phyloP scores from a whole-genome alignment of 345 rosid species.

The Pelargonium nanum region DNA sequence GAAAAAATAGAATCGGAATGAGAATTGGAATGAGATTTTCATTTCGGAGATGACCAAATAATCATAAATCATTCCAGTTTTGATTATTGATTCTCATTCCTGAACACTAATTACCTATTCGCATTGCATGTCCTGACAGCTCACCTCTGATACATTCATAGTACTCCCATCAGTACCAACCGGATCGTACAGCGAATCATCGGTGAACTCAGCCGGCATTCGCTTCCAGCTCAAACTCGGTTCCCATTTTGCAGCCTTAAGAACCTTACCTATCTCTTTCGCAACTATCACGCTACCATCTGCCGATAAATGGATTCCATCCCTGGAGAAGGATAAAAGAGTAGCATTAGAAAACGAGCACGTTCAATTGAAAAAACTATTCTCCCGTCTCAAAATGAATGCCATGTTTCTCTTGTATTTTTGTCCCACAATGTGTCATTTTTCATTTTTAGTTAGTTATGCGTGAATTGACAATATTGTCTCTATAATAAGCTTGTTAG shows the following conservation, averaged over 20 bases:
- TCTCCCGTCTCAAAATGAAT: background rate
- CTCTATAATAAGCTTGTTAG: too few relatives aligned
- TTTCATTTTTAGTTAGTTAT: too few relatives aligned
- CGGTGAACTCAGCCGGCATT: conserved; percentile 42
- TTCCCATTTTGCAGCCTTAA: conserved; percentile 61
- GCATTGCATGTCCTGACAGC: background rate
- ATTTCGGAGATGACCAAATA: too few relatives aligned
- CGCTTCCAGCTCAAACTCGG: conserved; percentile 57
- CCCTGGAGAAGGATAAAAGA: conserved; percentile 24
- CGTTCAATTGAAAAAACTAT: background rate
- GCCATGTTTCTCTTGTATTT: too few relatives aligned
- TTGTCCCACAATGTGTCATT: too few relatives aligned
- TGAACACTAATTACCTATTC: background rate
- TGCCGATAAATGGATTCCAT: conserved; percentile 59
- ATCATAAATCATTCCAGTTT: background rate
- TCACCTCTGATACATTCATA: conserved; percentile 6
- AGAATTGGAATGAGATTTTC: too few relatives aligned
- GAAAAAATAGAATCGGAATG: too few relatives aligned
- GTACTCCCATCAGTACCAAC: conserved; percentile 12
- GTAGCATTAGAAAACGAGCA: background rate
- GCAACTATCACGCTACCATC: conserved; percentile 58
- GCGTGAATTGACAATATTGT: too few relatives aligned
- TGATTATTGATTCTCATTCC: too few relatives aligned
- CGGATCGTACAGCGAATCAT: conserved; percentile 23
- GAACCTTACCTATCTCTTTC: conserved; percentile 42